Evolutionary conservation across 2,329 filamentous ascomycete genomes (phyloP), one percentile per base, ranked within the genome.

Genomic region (Penicillium sp.): DNA sequence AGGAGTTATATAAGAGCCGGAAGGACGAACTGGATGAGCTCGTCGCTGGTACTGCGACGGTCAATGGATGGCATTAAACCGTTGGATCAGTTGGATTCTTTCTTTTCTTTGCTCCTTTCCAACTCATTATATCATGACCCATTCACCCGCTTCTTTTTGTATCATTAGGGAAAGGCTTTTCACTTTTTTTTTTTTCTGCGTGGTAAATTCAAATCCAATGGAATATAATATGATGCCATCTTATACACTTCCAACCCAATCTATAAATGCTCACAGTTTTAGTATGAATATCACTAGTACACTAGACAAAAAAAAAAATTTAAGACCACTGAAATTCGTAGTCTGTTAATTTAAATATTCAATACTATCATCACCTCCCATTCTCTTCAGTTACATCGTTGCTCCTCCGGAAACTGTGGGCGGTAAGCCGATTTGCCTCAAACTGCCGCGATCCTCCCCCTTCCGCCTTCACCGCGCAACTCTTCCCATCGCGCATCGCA

Each of bases 21-120:
- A 91, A 84, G 74, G 90, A 92, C 43, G 94, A 97, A 79, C 73
- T 97, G 62, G 84, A 87, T 44, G 78, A 75, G 50, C 75, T 96
- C 46, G 56, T 71, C 52, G 61, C 66, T 62, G 67, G 67, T 14
- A 67, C 63, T 10, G 66, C 61, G 1, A 64, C 56, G 29, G 68
- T 74, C 24, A 75, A 77, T 64, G 74, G 73, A 14, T 75, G 71
- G 71, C 67, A 74, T 62, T 75, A 55, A 71, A 26, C 16, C 31
- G 19, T 37, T 51, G 16, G 18, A n/a, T 48, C 5, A 7, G 19
- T 24, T 37, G 29, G 9, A 48, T 50, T 54, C 5, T 26, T 28
- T n/a, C 18, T 42, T 51, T 33, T 23, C 33, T 18, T 14, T 37
- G 14, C 16, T 18, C 16, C 34, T 37, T 37, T 19, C 13, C n/a